phyloP scores from a whole-genome alignment of 23 red algal genomes.

The Gracilariopsis chorda region DNA sequence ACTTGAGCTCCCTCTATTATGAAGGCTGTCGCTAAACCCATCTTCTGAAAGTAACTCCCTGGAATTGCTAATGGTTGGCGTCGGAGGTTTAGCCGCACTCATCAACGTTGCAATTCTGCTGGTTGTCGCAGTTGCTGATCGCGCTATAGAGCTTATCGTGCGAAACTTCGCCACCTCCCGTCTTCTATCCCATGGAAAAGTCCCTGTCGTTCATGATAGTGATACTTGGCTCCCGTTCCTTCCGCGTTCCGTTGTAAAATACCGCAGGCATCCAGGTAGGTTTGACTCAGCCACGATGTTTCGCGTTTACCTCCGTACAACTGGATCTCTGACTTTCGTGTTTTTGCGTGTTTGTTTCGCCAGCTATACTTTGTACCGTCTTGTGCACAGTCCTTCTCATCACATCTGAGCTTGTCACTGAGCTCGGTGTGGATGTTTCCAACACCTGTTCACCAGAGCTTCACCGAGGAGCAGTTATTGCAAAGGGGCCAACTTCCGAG shows the following conservation, averaged over 20 bases:
- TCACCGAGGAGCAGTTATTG: conserved; percentile 7
- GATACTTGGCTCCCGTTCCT: conserved; percentile 16
- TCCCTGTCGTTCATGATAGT: conserved; percentile 39
- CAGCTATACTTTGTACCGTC: conserved; percentile 46
- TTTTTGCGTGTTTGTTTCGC: not conserved
- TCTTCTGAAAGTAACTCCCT: too few species aligned
- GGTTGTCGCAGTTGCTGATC: conserved; percentile 22
- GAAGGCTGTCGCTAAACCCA: too few species aligned
- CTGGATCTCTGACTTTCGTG: too few species aligned
- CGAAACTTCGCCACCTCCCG: conserved; percentile 30
- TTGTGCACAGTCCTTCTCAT: conserved; percentile 35
- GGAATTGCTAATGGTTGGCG: not conserved
- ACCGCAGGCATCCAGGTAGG: conserved; percentile 30
- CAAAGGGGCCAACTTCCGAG: not conserved
- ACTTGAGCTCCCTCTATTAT: too few species aligned
- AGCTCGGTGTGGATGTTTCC: conserved; percentile 40
- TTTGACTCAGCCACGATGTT: too few species aligned
- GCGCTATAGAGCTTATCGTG: not conserved
- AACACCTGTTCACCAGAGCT: not conserved
- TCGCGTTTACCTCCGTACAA: too few species aligned
- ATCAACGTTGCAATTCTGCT: conserved; percentile 12
- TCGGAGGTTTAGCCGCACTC: not conserved
- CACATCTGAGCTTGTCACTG: conserved; percentile 33
- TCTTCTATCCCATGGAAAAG: not conserved
- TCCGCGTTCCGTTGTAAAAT: conserved; percentile 15